A percentile compares a stretch with the other conserved stretches of the same genome.
phyloP scores from a whole-genome alignment of 768 basidiomycete genomes.

The Lentinula sp. region DNA sequence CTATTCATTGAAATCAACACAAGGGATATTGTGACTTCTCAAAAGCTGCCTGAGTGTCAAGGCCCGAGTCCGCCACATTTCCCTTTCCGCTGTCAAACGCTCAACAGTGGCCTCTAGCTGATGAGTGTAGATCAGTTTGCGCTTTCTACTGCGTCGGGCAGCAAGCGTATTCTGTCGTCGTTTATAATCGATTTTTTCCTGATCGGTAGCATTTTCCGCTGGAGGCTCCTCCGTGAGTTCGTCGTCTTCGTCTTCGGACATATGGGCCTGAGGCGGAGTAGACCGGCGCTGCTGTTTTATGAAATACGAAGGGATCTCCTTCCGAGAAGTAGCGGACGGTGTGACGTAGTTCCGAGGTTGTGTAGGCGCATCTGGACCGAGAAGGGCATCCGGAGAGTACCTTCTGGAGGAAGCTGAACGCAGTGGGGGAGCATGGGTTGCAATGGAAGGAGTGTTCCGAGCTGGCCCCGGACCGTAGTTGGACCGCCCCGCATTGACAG shows the following conservation, averaged over 20 bases:
- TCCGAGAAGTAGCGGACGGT: slow-evolving; percentile 56
- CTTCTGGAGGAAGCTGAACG: slow-evolving; percentile 1
- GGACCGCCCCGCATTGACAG: neutral
- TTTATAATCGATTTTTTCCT: slow-evolving; percentile 61
- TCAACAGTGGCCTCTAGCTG: slow-evolving; percentile 46
- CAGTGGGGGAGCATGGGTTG: neutral
- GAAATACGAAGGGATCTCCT: slow-evolving; percentile 18
- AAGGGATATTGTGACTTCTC: slow-evolving; percentile 38
- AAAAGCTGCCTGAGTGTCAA: slow-evolving; percentile 33
- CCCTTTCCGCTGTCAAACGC: slow-evolving; percentile 38
- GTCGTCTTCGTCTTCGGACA: slow-evolving; percentile 31
- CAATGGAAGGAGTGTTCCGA: neutral
- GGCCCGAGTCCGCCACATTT: slow-evolving; percentile 45
- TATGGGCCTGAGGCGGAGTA: slow-evolving; percentile 27
- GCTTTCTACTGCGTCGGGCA: slow-evolving; percentile 56
- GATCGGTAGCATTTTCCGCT: slow-evolving; percentile 28
- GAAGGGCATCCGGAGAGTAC: slow-evolving; percentile 7
- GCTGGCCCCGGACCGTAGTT: neutral
- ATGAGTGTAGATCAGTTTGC: slow-evolving; percentile 59
- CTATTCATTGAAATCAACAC: slow-evolving; percentile 27
- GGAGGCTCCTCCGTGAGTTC: slow-evolving; percentile 21
- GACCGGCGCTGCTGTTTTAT: neutral
- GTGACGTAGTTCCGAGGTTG: slow-evolving; percentile 51
- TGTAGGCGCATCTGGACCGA: slow-evolving; percentile 50
- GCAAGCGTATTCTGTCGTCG: slow-evolving; percentile 69